Conservation (phyloP, 1,284 basidiomycete species). For the Ustilago cynodontis region DNA sequence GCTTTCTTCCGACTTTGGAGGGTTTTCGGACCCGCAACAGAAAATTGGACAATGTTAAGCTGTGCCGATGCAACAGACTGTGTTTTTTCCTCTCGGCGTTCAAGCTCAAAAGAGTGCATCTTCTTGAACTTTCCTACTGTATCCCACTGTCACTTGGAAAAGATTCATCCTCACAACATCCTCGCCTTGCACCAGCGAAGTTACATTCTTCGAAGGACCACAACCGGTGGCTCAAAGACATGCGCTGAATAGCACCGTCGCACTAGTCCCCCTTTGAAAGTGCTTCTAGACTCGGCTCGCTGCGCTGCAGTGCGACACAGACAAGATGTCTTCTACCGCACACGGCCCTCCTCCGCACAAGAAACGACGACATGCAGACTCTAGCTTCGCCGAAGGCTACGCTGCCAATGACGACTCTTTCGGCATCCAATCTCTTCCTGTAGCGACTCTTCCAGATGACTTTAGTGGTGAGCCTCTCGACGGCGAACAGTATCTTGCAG, state of each 20-base stretch:
- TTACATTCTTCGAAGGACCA: too few species aligned
- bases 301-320: background rate
- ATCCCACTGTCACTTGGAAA: background rate
- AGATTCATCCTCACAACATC: background rate
- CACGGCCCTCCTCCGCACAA: slow-evolving; percentile 18
- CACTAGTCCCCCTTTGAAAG: background rate
- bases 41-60: slow-evolving; percentile 2
- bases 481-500: slow-evolving; percentile 63
- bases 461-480: slow-evolving; percentile 61
- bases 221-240: too few species aligned
- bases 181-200: background rate
- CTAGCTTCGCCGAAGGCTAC: background rate
- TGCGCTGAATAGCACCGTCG: background rate
- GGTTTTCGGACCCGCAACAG: slow-evolving; percentile 14
- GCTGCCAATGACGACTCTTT: slow-evolving; percentile 29
- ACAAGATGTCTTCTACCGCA: background rate
- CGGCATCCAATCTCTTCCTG: slow-evolving; percentile 60
- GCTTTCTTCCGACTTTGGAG: slow-evolving; percentile 3
- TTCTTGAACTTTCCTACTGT: background rate
- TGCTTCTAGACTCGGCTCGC: background rate
- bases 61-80: background rate
- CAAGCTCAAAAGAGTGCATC: slow-evolving; percentile 4
- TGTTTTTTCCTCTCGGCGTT: slow-evolving; percentile 5
- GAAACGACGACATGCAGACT: slow-evolving; percentile 20
- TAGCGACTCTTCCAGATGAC: slow-evolving; percentile 50